These are phyloP conservation scores for Coleophoma cylindrospora DNA, from an alignment of 2,329 filamentous ascomycete genomes.

Conservation along the genomic window DNA sequence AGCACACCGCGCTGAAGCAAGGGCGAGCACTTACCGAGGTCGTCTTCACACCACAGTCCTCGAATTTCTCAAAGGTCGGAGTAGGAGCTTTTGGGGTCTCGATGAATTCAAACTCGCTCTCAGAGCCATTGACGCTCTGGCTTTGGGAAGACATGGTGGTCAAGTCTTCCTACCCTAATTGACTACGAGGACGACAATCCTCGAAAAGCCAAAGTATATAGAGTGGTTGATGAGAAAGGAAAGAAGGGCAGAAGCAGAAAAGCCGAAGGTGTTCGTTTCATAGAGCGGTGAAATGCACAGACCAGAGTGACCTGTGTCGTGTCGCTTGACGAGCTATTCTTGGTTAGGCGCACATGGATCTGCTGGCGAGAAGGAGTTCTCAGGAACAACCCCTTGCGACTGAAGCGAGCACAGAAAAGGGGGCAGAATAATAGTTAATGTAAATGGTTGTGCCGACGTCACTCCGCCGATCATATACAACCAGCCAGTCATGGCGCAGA, in stretches of 20 bases:
- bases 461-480: too few species aligned
- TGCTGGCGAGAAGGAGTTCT: too few species aligned
- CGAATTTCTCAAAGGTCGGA: slow-evolving; percentile 43
- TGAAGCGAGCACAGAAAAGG: too few species aligned
- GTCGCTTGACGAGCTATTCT: too few species aligned
- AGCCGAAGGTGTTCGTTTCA: slow-evolving; percentile 6
- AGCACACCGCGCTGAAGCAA: slow-evolving; percentile 2
- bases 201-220: slow-evolving; percentile 6
- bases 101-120: slow-evolving; percentile 60
- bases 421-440: too few species aligned
- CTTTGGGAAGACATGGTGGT: slow-evolving; percentile 41
- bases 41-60: slow-evolving; percentile 50
- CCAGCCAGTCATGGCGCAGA: too few species aligned
- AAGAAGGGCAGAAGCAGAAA: not conserved
- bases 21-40: slow-evolving; percentile 39
- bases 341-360: too few species aligned
- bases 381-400: too few species aligned
- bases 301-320: too few species aligned
- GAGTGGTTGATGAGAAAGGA: not conserved
- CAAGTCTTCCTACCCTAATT: slow-evolving; percentile 11
- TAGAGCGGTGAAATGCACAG: too few species aligned
- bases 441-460: too few species aligned
- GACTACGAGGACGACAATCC: slow-evolving; percentile 3
- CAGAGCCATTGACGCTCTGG: slow-evolving; percentile 41
- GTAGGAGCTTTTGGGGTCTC: slow-evolving; percentile 47